Evolutionary conservation across 495 filamentous ascomycete genomes (phyloP).

Genomic region (Podospora appendiculata): DNA sequence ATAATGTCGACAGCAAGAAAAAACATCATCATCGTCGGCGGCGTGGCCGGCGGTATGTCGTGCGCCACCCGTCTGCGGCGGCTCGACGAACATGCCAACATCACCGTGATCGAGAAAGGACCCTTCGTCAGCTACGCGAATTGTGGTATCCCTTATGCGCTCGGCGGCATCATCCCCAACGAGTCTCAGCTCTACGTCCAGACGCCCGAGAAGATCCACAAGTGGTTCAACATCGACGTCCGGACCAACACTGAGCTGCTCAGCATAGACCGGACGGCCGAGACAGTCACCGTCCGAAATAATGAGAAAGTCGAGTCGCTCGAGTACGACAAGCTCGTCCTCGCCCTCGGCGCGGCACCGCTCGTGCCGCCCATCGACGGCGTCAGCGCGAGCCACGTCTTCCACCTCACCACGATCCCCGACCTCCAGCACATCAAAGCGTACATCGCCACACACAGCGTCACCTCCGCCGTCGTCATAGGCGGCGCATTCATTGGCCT

Average conservation of each 20-base stretch:
- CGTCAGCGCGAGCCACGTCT: slow-evolving; percentile 12
- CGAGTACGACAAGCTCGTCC: slow-evolving; percentile 22
- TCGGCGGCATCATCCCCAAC: slow-evolving; percentile 17
- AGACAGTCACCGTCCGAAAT: not conserved
- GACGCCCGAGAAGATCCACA: slow-evolving; percentile 15
- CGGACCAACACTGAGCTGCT: slow-evolving; percentile 14
- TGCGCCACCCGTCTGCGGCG: slow-evolving; percentile 22
- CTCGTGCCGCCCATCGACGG: slow-evolving; percentile 14
- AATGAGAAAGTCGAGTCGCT: not conserved
- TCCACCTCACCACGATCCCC: slow-evolving; percentile 20
- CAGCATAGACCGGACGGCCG: slow-evolving; percentile 2
- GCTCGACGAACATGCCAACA: slow-evolving; percentile 18
- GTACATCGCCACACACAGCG: slow-evolving; percentile 6
- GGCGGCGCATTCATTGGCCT: slow-evolving; percentile 28
- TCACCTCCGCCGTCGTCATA: slow-evolving; percentile 14
- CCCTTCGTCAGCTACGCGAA: slow-evolving; percentile 26
- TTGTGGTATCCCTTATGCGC: slow-evolving; percentile 28
- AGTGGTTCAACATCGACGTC: slow-evolving; percentile 20
- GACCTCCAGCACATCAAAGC: slow-evolving; percentile 14
- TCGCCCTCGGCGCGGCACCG: slow-evolving; percentile 18
- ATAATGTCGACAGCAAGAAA: not conserved
- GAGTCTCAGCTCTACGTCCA: slow-evolving; percentile 17
- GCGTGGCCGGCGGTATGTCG: slow-evolving; percentile 28
- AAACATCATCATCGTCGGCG: slow-evolving; percentile 20
- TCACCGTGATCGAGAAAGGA: slow-evolving; percentile 28